Conservation (phyloP, 768 basidiomycete genomes). For the Pleurotus salmoneostramineus region DNA sequence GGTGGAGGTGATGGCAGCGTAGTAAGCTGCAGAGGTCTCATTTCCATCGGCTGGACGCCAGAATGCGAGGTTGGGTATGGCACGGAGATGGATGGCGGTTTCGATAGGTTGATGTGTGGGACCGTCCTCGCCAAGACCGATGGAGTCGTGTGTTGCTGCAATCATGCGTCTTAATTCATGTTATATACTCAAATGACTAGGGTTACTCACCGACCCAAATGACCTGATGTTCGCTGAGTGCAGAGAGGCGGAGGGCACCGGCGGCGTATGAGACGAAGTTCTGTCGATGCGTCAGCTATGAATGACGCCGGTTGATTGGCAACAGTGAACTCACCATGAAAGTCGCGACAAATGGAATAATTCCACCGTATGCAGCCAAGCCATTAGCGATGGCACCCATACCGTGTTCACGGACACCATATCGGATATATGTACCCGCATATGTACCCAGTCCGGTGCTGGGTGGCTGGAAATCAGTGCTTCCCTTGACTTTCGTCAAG, state of each 20-base stretch:
- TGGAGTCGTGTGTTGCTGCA: slow-evolving; percentile 92
- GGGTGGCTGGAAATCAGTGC: slow-evolving; percentile 90
- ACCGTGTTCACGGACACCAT: slow-evolving; percentile 95
- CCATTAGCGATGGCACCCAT: slow-evolving; percentile 98
- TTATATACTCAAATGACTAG: neutral
- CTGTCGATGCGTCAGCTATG: slow-evolving; percentile 25
- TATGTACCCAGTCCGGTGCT: slow-evolving; percentile 82
- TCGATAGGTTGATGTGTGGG: slow-evolving; percentile 97
- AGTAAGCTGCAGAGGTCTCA: slow-evolving; percentile 93
- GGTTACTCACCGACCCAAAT: slow-evolving; percentile 81
- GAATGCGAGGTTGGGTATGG: slow-evolving; percentile 89
- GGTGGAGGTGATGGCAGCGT: slow-evolving; percentile 69
- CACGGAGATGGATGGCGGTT: slow-evolving; percentile 81
- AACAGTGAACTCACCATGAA: slow-evolving; percentile 61
- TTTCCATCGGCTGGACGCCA: slow-evolving; percentile 95
- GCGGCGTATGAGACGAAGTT: slow-evolving; percentile 95
- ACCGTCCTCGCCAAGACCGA: slow-evolving; percentile 90
- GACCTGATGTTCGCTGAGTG: slow-evolving; percentile 84
- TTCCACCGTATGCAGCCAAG: slow-evolving; percentile 82
- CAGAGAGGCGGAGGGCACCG: slow-evolving; percentile 88
- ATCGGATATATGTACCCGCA: slow-evolving; percentile 88
- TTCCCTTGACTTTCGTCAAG: slow-evolving; percentile 81
- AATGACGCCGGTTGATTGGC: no score
- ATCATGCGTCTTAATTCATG: neutral
- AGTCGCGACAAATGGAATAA: slow-evolving; percentile 88